Percentiles rank a stretch among this genome's conserved stretches.
Evolutionary conservation across 306 rosid species (phyloP).

Genomic region (Spatholobus suberectus): DNA sequence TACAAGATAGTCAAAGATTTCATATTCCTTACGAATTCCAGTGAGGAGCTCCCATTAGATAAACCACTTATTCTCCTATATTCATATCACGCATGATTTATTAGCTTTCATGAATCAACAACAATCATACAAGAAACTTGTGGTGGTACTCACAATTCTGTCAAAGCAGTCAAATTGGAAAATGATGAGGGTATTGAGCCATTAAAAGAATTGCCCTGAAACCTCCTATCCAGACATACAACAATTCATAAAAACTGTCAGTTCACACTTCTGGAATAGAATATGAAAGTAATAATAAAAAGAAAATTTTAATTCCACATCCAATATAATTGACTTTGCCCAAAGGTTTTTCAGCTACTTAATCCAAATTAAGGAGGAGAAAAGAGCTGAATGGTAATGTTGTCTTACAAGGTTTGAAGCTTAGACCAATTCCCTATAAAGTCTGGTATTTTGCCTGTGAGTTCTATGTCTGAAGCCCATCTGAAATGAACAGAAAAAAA

Average conservation of each 20-base stretch:
- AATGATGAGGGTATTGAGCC: slow-evolving; percentile 73
- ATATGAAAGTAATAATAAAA: neutral
- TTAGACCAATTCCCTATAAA: slow-evolving; percentile 78
- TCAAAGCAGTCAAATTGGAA: slow-evolving; percentile 70
- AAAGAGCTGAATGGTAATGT: neutral
- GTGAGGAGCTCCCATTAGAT: slow-evolving; percentile 76
- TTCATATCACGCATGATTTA: slow-evolving; percentile 26
- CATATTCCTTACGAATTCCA: slow-evolving; percentile 68
- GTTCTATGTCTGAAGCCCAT: slow-evolving; percentile 69
- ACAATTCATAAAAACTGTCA: slow-evolving; percentile 22
- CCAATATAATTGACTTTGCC: neutral
- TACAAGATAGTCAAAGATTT: slow-evolving; percentile 69
- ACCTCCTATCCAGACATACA: slow-evolving; percentile 58
- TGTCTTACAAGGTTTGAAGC: slow-evolving; percentile 69
- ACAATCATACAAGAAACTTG: neutral
- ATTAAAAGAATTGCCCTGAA: slow-evolving; percentile 84
- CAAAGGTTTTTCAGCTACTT: neutral
- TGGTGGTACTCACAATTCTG: slow-evolving; percentile 65
- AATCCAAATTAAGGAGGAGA: neutral
- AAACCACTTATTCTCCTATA: slow-evolving; percentile 69
- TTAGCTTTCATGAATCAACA: slow-evolving; percentile 35
- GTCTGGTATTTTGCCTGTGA: slow-evolving; percentile 73
- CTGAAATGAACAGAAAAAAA: slow-evolving; percentile 51
- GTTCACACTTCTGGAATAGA: neutral
- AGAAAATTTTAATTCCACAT: neutral